phyloP scores from a whole-genome alignment of 2,329 filamentous ascomycete genomes.

The Monosporascus sp. region DNA sequence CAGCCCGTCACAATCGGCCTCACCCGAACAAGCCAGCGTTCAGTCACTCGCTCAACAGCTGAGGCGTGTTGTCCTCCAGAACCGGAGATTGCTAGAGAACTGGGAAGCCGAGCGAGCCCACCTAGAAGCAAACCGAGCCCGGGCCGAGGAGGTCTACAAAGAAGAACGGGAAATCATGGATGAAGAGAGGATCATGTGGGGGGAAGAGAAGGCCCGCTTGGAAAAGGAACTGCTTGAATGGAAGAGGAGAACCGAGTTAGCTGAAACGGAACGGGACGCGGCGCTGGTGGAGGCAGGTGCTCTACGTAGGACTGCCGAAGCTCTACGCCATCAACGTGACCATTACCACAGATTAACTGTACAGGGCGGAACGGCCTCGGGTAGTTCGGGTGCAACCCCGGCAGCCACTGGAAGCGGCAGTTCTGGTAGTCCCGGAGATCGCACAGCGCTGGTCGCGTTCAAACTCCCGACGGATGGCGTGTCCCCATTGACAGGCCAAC shows the following conservation, averaged over 20 bases:
- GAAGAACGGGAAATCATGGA: conserved; percentile 51
- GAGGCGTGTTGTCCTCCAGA: conserved; percentile 18
- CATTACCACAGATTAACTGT: background rate
- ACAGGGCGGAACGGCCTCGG: conserved; percentile 2
- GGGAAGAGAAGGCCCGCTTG: conserved; percentile 37
- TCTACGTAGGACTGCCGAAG: background rate
- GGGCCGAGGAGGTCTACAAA: conserved; percentile 51
- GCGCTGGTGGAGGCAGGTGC: conserved; percentile 1
- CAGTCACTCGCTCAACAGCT: conserved; percentile 4
- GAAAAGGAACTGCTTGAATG: conserved; percentile 36
- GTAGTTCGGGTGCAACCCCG: conserved; percentile 8
- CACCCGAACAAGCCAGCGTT: conserved; percentile 15
- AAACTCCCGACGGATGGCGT: conserved; percentile 14
- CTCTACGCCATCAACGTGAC: background rate
- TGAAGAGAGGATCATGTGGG: conserved; percentile 43
- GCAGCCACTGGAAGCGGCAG: conserved; percentile 11
- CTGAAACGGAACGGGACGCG: conserved; percentile 12
- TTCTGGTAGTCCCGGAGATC: conserved; percentile 11
- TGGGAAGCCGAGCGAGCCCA: conserved; percentile 51
- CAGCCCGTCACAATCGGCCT: conserved; percentile 10
- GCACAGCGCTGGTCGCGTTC: conserved; percentile 10
- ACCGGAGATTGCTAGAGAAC: conserved; percentile 33
- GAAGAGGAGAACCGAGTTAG: conserved; percentile 30
- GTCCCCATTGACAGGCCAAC: conserved; percentile 10
- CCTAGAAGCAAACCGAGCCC: conserved; percentile 47